Percentiles rank a stretch among this genome's conserved stretches.
Conservation (phyloP, 75 land plant species). For the Sequoia sempervirens region DNA sequence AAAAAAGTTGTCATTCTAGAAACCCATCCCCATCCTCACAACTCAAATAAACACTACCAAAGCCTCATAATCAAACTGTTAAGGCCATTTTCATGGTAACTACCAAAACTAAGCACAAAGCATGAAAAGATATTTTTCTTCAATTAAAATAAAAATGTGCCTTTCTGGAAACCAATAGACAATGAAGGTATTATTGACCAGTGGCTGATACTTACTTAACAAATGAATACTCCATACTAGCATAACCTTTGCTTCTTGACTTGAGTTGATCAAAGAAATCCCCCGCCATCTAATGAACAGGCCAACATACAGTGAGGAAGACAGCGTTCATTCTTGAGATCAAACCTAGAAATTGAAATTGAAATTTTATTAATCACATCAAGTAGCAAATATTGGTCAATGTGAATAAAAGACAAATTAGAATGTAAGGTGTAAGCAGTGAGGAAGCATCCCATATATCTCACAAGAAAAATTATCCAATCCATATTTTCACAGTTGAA, state of each 20-base stretch:
- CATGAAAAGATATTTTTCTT: neutral
- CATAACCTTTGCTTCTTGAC: slow-evolving; percentile 97
- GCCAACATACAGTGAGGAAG: slow-evolving; percentile 5
- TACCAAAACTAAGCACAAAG: neutral
- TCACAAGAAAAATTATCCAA: neutral
- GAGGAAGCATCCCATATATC: neutral
- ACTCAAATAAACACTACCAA: neutral
- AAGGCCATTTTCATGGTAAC: neutral
- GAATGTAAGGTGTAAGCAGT: neutral
- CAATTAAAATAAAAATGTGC: neutral
- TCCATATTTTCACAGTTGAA: neutral
- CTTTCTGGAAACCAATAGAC: neutral
- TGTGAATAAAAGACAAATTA: neutral
- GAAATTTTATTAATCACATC: neutral
- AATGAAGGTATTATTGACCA: neutral
- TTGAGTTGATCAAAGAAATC: slow-evolving; percentile 98
- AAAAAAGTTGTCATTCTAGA: too few species aligned
- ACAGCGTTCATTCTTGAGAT: neutral
- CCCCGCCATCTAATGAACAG: slow-evolving; percentile 79
- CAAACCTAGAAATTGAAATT: slow-evolving; percentile 6
- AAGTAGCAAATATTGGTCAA: neutral
- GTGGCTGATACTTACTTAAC: slow-evolving; percentile 42
- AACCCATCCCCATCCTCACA: too few species aligned
- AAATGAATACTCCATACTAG: slow-evolving; percentile 98
- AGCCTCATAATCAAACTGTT: neutral